phyloP scores from a whole-genome alignment of 257 asterid genomes.

The Primulina huaijiensis region DNA sequence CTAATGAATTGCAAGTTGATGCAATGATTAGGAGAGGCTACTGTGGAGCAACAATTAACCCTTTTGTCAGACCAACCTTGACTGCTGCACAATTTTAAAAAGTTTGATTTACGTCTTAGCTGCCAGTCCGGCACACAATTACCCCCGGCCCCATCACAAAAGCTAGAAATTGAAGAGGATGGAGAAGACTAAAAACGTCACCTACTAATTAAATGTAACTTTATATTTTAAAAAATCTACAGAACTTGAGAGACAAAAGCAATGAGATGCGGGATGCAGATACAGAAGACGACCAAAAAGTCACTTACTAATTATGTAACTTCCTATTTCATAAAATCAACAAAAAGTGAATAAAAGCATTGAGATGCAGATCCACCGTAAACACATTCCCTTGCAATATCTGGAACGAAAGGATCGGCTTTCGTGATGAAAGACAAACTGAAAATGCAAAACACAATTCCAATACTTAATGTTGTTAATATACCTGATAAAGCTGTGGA shows the following conservation, averaged over 20 bases:
- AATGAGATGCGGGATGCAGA: background rate
- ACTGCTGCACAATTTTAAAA: background rate
- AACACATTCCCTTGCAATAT: background rate
- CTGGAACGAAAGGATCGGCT: background rate
- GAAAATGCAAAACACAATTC: slow-evolving; percentile 11
- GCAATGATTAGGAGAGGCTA: background rate
- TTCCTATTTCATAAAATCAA: background rate
- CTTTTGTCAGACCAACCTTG: background rate
- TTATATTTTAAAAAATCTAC: too few species aligned
- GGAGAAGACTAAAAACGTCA: background rate
- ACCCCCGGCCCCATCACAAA: background rate
- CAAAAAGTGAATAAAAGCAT: background rate
- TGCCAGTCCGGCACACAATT: too few species aligned
- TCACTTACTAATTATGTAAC: background rate
- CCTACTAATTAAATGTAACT: background rate
- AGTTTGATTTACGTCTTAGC: background rate
- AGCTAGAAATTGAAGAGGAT: background rate
- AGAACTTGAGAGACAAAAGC: background rate
- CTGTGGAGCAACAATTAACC: background rate
- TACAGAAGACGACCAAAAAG: background rate
- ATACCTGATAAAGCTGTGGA: slow-evolving; percentile 92
- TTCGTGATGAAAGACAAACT: background rate
- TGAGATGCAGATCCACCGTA: background rate
- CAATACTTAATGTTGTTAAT: slow-evolving; percentile 19
- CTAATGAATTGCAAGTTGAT: background rate